Evolutionary conservation across 1,139 yeast genomes (phyloP).

Genomic region (Tardiomyces depauwii): DNA sequence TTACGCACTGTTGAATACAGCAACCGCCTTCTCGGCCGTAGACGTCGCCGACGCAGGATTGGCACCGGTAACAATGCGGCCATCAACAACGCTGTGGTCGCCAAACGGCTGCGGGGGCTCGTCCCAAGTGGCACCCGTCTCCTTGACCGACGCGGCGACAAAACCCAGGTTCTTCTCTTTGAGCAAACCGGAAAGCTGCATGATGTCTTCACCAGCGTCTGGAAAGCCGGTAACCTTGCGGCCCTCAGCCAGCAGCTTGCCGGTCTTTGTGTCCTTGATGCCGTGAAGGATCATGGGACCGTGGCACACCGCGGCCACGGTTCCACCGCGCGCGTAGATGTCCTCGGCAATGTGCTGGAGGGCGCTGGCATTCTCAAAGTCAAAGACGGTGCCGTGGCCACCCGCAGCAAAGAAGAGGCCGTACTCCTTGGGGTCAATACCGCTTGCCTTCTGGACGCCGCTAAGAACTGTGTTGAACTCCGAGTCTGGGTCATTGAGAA

Average conservation of each 20-base stretch:
- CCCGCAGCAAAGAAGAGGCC: slow-evolving; percentile 49
- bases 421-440: slow-evolving; percentile 37
- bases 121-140: slow-evolving; percentile 38
- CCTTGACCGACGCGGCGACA: slow-evolving; percentile 25
- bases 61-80: slow-evolving; percentile 47
- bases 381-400: slow-evolving; percentile 54
- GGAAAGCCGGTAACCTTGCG: slow-evolving; percentile 48
- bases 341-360: slow-evolving; percentile 36
- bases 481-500: slow-evolving; percentile 30
- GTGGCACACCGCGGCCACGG: slow-evolving; percentile 55
- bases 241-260: slow-evolving; percentile 34
- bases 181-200: slow-evolving; percentile 27
- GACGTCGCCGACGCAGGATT: slow-evolving; percentile 41
- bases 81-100: slow-evolving; percentile 40
- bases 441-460: slow-evolving; percentile 32
- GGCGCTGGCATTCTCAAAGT: slow-evolving; percentile 41
- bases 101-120: slow-evolving; percentile 42
- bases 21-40: background rate
- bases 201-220: slow-evolving; percentile 34
- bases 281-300: slow-evolving; percentile 48
- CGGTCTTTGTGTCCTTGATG: slow-evolving; percentile 32
- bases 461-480: slow-evolving; percentile 23
- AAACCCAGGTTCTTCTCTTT: slow-evolving; percentile 27
- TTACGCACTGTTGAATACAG: background rate
- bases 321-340: slow-evolving; percentile 41